Base-by-base conservation (phyloP, 73 alveolate species). In the Tetrahymena elliotti region DNA sequence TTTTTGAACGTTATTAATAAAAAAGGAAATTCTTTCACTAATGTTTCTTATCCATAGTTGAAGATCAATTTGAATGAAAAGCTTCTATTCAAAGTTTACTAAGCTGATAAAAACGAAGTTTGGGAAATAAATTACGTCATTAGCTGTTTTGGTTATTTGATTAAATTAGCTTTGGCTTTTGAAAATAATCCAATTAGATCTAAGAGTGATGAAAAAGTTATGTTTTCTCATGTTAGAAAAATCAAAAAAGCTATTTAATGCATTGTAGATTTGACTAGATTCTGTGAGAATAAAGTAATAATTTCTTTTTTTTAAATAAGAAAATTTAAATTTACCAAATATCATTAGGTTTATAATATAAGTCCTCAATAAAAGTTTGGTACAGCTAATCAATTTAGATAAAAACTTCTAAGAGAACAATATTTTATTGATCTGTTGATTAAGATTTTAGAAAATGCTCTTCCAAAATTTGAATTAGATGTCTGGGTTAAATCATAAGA, bases 311-410 rank as follows among this genome's bases (percentile, higher is more conserved):
- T 27, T 47, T 10, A 47, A 40, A 40, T 12, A 47, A 2, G 27
- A 1, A 18, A 18, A 13, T 47, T 47, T 41, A 41, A 47, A 47
- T 47, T 47, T 47, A 18, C 20, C 6, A 6, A 0, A 18, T 47
- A 12, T 47, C 2, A 1, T 4, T 15, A 93, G 34, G 83, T 94
- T 7, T 94, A 94, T 35, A 94, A 94, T 94, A 84, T 94, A 11
- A 94, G 95, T 88, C 96, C 96, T 35, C 93, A 94, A 52, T 47
- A 94, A 41, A 94, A 94, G 54, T 94, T 84, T 88, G 96, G 96
- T 24, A 94, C 95, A 16, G 93, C 93, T 27, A 94, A 94, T 52
- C 12, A 36, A 33, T 88, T 88, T 88, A 84, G 96, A 88, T 53
- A 94, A n/a, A 94, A 94, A 37, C 36, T 94, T 39, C 47, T 94